Percentiles rank a stretch among this genome's conserved stretches.
Conservation (phyloP, 2,329 filamentous ascomycete species). For the Keithomyces neogunnii region DNA sequence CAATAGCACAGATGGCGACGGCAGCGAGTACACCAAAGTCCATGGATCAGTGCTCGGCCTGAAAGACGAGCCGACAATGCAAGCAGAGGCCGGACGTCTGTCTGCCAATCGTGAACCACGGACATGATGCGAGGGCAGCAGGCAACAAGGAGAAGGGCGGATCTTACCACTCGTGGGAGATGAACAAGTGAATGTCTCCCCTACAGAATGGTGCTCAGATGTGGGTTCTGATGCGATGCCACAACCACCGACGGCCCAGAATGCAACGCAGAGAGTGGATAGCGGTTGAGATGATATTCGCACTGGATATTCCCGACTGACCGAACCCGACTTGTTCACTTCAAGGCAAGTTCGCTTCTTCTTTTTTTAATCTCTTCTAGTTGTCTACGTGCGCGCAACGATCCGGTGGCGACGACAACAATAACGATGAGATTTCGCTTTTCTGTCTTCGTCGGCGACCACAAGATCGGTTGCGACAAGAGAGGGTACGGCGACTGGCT, state of each 20-base stretch:
- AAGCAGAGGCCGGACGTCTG: background rate
- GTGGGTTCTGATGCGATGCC: slow-evolving; percentile 12
- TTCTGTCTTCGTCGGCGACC: slow-evolving; percentile 25
- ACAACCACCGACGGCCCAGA: slow-evolving; percentile 12
- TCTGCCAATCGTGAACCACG: background rate
- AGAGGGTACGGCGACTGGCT: slow-evolving; percentile 19
- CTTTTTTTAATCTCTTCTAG: slow-evolving; percentile 18
- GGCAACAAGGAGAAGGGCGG: slow-evolving; percentile 7
- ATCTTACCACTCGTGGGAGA: slow-evolving; percentile 70
- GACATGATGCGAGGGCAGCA: background rate
- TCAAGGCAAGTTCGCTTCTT: slow-evolving; percentile 21
- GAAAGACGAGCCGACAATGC: background rate
- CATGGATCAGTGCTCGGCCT: background rate
- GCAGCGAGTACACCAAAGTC: background rate
- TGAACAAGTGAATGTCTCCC: slow-evolving; percentile 98
- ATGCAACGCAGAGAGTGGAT: slow-evolving; percentile 10
- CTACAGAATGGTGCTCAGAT: slow-evolving; percentile 38
- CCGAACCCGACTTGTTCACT: slow-evolving; percentile 16
- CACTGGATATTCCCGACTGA: slow-evolving; percentile 4
- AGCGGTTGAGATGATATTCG: background rate
- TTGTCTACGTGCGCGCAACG: slow-evolving; percentile 29
- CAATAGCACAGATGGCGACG: background rate
- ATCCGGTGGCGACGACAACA: slow-evolving; percentile 20
- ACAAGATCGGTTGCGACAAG: slow-evolving; percentile 24
- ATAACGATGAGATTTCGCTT: slow-evolving; percentile 24